Percentiles rank a stretch among this genome's conserved stretches.
phyloP scores from a whole-genome alignment of 2,329 filamentous ascomycete genomes.

The Xylaria arbuscula region DNA sequence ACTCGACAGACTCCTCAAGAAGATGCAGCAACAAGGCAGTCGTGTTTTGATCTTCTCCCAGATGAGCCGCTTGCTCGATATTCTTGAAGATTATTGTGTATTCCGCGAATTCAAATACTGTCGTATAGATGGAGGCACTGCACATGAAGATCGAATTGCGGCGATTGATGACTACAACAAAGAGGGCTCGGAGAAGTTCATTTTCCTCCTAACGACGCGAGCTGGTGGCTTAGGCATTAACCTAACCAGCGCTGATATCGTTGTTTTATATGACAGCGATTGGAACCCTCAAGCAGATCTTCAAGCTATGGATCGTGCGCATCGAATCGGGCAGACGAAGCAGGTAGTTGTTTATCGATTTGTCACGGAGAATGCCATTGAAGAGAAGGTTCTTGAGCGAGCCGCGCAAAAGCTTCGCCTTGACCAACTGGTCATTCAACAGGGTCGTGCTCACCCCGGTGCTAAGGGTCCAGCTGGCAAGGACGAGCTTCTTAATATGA shows the following conservation, averaged over 20 bases:
- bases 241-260: conserved; percentile 92
- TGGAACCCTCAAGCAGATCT: conserved; percentile 99
- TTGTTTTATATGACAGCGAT: conserved; percentile 95
- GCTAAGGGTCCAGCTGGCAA: conserved; percentile 94
- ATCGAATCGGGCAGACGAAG: conserved; percentile 98
- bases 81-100: conserved; percentile 97
- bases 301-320: conserved; percentile 98
- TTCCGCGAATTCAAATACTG: conserved; percentile 96
- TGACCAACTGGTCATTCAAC: conserved; percentile 97
- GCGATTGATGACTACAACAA: conserved; percentile 99
- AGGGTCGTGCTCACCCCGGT: conserved; percentile 91
- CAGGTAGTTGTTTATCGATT: conserved; percentile 97
- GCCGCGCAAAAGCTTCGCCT: conserved; percentile 96
- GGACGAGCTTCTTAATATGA: conserved; percentile 96
- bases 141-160: conserved; percentile 96
- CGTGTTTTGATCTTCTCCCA: conserved; percentile 99
- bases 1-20: conserved; percentile 87
- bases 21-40: conserved; percentile 87
- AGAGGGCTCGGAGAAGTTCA: conserved; percentile 92
- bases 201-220: conserved; percentile 94
- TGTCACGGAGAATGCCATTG: conserved; percentile 96
- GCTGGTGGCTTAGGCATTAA: conserved; percentile 98
- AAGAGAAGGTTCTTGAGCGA: conserved; percentile 96
- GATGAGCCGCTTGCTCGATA: conserved; percentile 97
- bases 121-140: conserved; percentile 95